Conservation (phyloP, 2,329 filamentous ascomycete species). For the Monosporascus sp. region DNA sequence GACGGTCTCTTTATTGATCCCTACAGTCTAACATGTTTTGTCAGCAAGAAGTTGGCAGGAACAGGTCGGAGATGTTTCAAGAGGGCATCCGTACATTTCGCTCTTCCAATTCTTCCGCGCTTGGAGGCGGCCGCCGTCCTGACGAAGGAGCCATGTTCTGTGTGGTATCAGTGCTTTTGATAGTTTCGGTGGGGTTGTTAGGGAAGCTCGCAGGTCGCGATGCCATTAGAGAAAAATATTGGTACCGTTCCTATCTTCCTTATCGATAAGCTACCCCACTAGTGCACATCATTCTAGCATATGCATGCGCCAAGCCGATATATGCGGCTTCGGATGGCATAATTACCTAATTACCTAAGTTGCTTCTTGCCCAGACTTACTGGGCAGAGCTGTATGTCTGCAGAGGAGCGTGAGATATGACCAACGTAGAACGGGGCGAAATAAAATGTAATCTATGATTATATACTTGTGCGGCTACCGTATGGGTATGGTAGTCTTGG, state of each 20-base stretch:
- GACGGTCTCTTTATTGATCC: slow-evolving; percentile 85
- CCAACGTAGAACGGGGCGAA: no score
- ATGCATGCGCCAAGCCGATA: neutral
- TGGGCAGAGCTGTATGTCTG: no score
- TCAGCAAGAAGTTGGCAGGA: slow-evolving; percentile 8
- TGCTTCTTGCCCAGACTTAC: no score
- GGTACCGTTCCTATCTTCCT: neutral
- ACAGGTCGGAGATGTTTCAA: neutral
- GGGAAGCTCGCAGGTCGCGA: slow-evolving; percentile 7
- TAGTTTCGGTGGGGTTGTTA: slow-evolving; percentile 18
- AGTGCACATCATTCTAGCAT: neutral
- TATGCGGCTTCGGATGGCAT: neutral
- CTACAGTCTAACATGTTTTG: slow-evolving; percentile 59
- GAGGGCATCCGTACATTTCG: slow-evolving; percentile 19
- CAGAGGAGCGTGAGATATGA: no score
- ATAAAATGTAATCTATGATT: no score
- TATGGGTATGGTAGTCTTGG: no score
- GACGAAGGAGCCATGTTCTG: slow-evolving; percentile 26
- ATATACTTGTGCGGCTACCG: no score
- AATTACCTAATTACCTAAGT: neutral
- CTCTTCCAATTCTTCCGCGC: slow-evolving; percentile 20
- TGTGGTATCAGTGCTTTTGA: slow-evolving; percentile 7
- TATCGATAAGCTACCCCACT: neutral
- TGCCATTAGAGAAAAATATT: slow-evolving; percentile 3
- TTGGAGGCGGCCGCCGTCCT: slow-evolving; percentile 16